Evolutionary conservation across 2,329 filamentous ascomycete species (phyloP), one percentile per base, ranked within the genome.

Genomic region (Diaporthe sp.): DNA sequence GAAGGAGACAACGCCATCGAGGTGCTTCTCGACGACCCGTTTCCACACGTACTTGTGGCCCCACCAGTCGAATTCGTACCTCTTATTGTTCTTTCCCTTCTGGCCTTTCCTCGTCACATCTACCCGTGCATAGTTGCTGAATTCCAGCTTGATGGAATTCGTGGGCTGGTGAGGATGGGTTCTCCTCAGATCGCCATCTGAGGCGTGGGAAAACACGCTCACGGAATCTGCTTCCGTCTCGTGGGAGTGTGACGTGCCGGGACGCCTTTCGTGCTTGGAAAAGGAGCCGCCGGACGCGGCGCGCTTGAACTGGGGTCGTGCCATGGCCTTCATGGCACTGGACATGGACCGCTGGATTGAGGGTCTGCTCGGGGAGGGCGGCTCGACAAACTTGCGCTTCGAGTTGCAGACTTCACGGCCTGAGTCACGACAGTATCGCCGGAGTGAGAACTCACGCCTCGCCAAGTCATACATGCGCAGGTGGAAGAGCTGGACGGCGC

Each of bases 11-110:
- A 92, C 89, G 54, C 72, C 72, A 72, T 89, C 87, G 57, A 92
- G 90, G 77, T 94, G 91, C 83, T 91, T 92, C 81, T 93, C 92
- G 58, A 89, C 86, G 66, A 93, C 89, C 50, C 95, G 91, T 82
- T 92, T 94, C 97, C 97, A 98, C 70, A 90, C 87, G 83, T 98
- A 98, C 72, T 87, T 89, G 78, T 93, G 90, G 35, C 95, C 95
- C 97, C 97, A 98, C 88, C 97, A 98, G 81, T 96, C 93, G 80
- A 97, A 98, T 72, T 95, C 94, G 82, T 98, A 98, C 76, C 91
- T 90, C 84, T 95, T 96, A 77, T 88, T 88, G 58, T 88, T 86
- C 78, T 91, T 92, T 68, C 89, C 86, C 68, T 74, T 76, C n/a
- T 73, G 61, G 22, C 93, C 93, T 33, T 90, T 88, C 55, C 94